Evolutionary conservation across 139 green algal species (phyloP), one percentile per base, ranked within the genome.

Genomic region (Gonium pectorale): DNA sequence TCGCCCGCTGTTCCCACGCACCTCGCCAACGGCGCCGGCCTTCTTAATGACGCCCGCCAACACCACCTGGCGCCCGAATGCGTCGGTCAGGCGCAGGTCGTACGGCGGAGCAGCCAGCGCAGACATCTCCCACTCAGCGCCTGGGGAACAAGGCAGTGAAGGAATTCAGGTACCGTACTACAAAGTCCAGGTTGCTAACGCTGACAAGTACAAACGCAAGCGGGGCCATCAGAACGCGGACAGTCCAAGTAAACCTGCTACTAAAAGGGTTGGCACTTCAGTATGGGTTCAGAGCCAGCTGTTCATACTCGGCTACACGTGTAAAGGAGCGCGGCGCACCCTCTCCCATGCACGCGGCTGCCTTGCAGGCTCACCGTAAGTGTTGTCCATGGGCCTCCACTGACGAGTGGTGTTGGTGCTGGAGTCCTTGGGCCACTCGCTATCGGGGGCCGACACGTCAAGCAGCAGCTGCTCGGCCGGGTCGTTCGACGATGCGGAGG

Each of bases 51-150:
- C 79, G 63, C 46, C 15, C 24, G 0, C 3, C 15, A 85, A 64
- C 44, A 85, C 17, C 15, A 85, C 19, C 33, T 67, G 33, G 63
- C 79, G 79, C 13, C 66, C 63, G 64, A 44, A 77, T 1, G 17
- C 6, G 64, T 85, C 79, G 35, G 79, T 85, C 11, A 85, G 0
- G 33, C 79, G 79, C 26, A 85, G 63, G 64, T 85, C 79, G 37
- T 68, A 85, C 0, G 79, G 79, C 49, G 79, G 79, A 2, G 79
- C 15, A 8, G 79, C 64, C 33, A 85, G 64, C 29, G 29, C 64
- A 24, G 46, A 68, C 26, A 77, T 21, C 79, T 83, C 74, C 74
- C 74, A 82, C 56, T 70, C 59, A 5, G 74, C 74, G 22, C 70
- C 70, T 79, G 43, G 17, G 21, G 49, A n/a, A 15, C 15, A 27